Conservation (phyloP, 192 early-diverging fungal genomes). For the Rhizophagus clarus region DNA sequence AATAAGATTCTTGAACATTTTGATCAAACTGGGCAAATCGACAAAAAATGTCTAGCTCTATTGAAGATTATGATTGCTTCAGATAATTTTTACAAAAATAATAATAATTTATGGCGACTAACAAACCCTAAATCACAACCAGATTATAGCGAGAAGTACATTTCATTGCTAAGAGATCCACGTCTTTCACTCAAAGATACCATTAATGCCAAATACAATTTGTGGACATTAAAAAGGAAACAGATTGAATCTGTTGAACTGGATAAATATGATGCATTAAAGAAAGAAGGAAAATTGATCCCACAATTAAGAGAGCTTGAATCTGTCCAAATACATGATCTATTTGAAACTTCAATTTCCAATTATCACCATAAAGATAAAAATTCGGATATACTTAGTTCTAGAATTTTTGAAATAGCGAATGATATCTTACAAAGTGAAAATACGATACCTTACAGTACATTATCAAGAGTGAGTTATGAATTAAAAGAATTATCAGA, state of each 20-base stretch:
- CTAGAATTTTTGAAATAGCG: not conserved
- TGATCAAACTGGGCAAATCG: not conserved
- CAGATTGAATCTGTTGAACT: not conserved
- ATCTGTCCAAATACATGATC: not conserved
- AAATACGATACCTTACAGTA: not conserved
- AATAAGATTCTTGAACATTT: slow-evolving; percentile 8
- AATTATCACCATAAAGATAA: not conserved
- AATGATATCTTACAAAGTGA: not conserved
- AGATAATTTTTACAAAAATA: not conserved
- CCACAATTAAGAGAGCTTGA: not conserved
- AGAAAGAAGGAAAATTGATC: not conserved
- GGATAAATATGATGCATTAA: not conserved
- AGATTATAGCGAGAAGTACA: not conserved
- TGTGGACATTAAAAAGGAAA: not conserved
- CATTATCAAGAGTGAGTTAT: not conserved
- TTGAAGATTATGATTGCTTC: not conserved
- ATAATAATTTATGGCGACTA: not conserved
- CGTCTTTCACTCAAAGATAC: slow-evolving; percentile 5
- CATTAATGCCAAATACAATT: not conserved
- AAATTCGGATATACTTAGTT: not conserved
- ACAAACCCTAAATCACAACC: not conserved
- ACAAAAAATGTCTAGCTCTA: not conserved
- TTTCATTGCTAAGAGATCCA: not conserved
- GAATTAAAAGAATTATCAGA: not conserved
- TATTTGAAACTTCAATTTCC: not conserved